phyloP scores from a whole-genome alignment of 2,329 filamentous ascomycete species.

The Falciphora oryzae region DNA sequence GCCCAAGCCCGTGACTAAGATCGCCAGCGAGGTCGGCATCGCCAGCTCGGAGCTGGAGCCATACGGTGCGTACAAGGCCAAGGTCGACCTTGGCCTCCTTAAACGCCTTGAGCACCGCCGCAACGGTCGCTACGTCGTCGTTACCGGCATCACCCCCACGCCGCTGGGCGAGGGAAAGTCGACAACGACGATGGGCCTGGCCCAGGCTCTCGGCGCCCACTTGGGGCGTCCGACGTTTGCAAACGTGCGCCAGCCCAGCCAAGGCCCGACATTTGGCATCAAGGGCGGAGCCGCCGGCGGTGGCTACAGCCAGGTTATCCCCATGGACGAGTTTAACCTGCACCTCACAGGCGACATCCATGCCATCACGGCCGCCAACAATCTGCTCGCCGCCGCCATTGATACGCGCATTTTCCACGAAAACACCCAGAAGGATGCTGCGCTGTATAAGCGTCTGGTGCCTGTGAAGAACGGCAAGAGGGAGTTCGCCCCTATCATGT shows the following conservation, averaged over 20 bases:
- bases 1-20: constrained; percentile 82
- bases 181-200: constrained; percentile 92
- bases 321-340: constrained; percentile 99
- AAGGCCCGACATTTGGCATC: constrained; percentile 97
- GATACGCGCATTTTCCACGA: constrained; percentile 99
- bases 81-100: constrained; percentile 78
- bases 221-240: constrained; percentile 85
- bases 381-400: constrained; percentile 90
- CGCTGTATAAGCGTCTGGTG: constrained; percentile 82
- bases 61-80: constrained; percentile 93
- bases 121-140: constrained; percentile 85
- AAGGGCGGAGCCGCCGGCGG: constrained; percentile 96
- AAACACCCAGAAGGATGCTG: constrained; percentile 83
- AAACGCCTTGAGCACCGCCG: constrained; percentile 80
- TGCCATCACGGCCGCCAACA: constrained; percentile 94
- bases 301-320: constrained; percentile 98
- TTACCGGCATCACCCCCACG: constrained; percentile 94
- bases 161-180: constrained; percentile 97
- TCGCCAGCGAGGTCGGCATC: constrained; percentile 86
- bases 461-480: constrained; percentile 86
- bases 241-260: constrained; percentile 94
- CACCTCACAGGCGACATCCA: constrained; percentile 98
- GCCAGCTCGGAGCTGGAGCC: constrained; percentile 85
- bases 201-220: constrained; percentile 87
- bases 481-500: constrained; percentile 83